Conservation (phyloP, 2,329 filamentous ascomycete species). For the Penicillium sp. region DNA sequence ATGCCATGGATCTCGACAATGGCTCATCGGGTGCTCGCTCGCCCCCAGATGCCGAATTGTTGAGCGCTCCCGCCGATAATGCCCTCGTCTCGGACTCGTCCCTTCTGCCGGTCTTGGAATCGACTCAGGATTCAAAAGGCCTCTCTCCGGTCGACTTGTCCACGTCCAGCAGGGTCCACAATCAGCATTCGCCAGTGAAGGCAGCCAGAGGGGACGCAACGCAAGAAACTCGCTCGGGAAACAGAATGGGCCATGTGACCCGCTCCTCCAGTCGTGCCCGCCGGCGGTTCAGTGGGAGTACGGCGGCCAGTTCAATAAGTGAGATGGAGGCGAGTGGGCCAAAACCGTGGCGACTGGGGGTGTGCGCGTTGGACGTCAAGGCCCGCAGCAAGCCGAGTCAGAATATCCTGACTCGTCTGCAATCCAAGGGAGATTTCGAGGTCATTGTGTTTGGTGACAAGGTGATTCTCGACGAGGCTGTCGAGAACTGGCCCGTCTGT, state of each 20-base stretch:
- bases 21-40: slow-evolving; percentile 17
- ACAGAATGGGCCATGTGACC: slow-evolving; percentile 25
- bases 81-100: slow-evolving; percentile 3
- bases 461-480: slow-evolving; percentile 92
- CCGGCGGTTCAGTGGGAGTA: slow-evolving; percentile 74
- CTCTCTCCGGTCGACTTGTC: slow-evolving; percentile 3
- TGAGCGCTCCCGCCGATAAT: slow-evolving; percentile 19
- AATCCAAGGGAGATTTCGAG: slow-evolving; percentile 87
- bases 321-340: slow-evolving; percentile 45
- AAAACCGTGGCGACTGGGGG: slow-evolving; percentile 66
- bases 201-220: slow-evolving; percentile 15
- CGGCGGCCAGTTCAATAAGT: slow-evolving; percentile 73
- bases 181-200: slow-evolving; percentile 12
- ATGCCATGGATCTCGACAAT: slow-evolving; percentile 20
- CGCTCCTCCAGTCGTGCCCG: slow-evolving; percentile 63
- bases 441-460: slow-evolving; percentile 98
- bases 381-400: slow-evolving; percentile 93
- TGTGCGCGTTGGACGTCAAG: slow-evolving; percentile 93
- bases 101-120: slow-evolving; percentile 5
- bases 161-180: slow-evolving; percentile 9
- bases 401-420: slow-evolving; percentile 89
- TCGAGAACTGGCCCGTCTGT: slow-evolving; percentile 93
- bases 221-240: slow-evolving; percentile 33
- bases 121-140: slow-evolving; percentile 8
- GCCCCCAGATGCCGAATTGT: slow-evolving; percentile 37